Percentiles rank a stretch among this genome's conserved stretches.
Evolutionary conservation across 768 basidiomycete genomes (phyloP).

Genomic region (Tulasnella sp.): DNA sequence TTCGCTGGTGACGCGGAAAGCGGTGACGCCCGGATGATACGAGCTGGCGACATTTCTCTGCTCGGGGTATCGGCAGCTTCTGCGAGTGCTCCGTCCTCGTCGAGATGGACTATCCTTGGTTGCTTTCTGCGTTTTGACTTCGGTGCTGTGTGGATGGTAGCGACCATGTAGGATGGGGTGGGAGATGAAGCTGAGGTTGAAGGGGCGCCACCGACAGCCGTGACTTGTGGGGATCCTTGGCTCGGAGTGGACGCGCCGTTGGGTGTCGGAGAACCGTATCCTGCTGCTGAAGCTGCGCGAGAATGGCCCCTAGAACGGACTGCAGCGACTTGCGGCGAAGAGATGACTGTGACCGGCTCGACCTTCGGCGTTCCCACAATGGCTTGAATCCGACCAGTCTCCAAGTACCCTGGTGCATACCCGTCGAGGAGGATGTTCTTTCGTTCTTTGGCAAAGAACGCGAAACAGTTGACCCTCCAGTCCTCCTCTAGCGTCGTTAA

Average conservation of each 20-base stretch:
- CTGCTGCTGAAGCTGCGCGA: not conserved
- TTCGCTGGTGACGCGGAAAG: not conserved
- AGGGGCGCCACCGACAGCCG: not conserved
- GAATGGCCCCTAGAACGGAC: conserved; percentile 6
- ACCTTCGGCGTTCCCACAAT: conserved; percentile 25
- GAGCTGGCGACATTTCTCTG: conserved; percentile 4
- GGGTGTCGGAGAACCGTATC: conserved; percentile 36
- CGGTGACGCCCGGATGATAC: not conserved
- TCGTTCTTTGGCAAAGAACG: conserved; percentile 81
- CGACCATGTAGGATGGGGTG: not conserved
- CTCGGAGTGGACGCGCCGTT: conserved; percentile 11
- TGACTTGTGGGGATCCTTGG: conserved; percentile 13
- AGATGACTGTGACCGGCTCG: conserved; percentile 15
- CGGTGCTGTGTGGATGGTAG: conserved; percentile 3
- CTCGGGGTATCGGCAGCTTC: not conserved
- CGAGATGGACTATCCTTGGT: conserved; percentile 77
- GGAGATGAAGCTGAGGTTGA: conserved; percentile 11
- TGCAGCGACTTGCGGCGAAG: conserved; percentile 14
- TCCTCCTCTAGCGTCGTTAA: conserved; percentile 64
- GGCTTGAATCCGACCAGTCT: conserved; percentile 50
- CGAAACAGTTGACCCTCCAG: conserved; percentile 75
- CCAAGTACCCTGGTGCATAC: conserved; percentile 62
- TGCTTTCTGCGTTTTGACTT: conserved; percentile 57
- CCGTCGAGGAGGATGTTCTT: conserved; percentile 76
- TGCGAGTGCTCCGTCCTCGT: conserved; percentile 37